phyloP scores from a whole-genome alignment of 192 early-diverging fungal genomes.

The Podila epicladia region DNA sequence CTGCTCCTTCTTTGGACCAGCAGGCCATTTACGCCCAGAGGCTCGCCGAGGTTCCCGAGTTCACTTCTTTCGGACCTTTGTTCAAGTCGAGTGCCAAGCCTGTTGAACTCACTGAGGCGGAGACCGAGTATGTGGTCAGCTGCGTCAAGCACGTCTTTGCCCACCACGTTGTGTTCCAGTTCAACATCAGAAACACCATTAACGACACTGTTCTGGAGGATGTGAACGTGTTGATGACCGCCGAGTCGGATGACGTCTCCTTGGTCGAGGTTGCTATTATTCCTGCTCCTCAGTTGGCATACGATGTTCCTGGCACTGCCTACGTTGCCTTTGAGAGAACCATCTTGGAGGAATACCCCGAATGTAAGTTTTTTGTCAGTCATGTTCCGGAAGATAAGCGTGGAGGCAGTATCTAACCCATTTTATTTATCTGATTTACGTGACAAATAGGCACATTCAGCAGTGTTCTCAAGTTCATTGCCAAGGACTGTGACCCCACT shows the following conservation, averaged over 20 bases:
- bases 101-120: constrained; percentile 89
- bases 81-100: constrained; percentile 85
- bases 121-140: constrained; percentile 94
- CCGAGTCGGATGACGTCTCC: constrained; percentile 68
- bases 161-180: constrained; percentile 95
- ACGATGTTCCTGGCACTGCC: constrained; percentile 76
- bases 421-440: too few relatives aligned
- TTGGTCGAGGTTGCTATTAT: constrained; percentile 76
- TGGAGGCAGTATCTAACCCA: too few relatives aligned
- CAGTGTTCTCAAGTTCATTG: constrained; percentile 87
- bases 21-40: constrained; percentile 80
- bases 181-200: constrained; percentile 94
- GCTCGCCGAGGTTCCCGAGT: constrained; percentile 83
- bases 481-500: constrained; percentile 95
- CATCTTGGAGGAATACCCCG: constrained; percentile 64
- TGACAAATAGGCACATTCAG: constrained; percentile 73
- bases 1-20: constrained; percentile 61
- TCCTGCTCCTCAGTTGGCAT: constrained; percentile 78
- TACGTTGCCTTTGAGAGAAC: constrained; percentile 89
- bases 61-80: constrained; percentile 84
- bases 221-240: constrained; percentile 83
- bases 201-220: constrained; percentile 94
- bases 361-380: constrained; percentile 54
- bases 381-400: neutral
- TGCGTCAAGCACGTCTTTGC: constrained; percentile 95